Conservation (phyloP, 805 yeast species). For the Starmerella sirachaensis region DNA sequence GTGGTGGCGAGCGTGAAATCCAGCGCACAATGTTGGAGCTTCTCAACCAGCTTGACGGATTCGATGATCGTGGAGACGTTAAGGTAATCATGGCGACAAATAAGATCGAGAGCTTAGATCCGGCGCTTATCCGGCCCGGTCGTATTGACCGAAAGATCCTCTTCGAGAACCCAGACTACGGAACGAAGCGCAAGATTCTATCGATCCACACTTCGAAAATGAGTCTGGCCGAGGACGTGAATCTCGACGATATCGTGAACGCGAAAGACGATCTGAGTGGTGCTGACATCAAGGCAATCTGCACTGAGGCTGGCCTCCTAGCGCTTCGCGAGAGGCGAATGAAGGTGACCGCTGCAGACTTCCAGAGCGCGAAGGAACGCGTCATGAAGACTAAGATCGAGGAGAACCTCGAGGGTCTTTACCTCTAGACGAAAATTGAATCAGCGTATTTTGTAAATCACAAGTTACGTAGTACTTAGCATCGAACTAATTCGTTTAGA, state of each 20-base stretch:
- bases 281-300: constrained; percentile 94
- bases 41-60: constrained; percentile 90
- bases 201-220: constrained; percentile 86
- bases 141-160: constrained; percentile 92
- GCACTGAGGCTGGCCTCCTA: constrained; percentile 92
- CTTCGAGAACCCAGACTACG: constrained; percentile 90
- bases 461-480: no score
- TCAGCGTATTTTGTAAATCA: no score
- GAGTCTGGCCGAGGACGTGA: constrained; percentile 80
- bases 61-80: constrained; percentile 93
- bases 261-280: constrained; percentile 92
- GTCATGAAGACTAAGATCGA: constrained; percentile 94
- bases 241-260: constrained; percentile 75
- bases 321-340: constrained; percentile 94
- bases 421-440: constrained; percentile 36
- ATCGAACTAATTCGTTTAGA: no score
- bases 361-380: constrained; percentile 85
- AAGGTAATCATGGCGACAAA: constrained; percentile 98
- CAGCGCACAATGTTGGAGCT: constrained; percentile 97
- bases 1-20: constrained; percentile 95
- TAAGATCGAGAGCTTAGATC: constrained; percentile 86
- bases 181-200: constrained; percentile 84
- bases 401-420: constrained; percentile 88
- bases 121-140: constrained; percentile 93
- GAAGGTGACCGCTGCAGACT: constrained; percentile 93